Evolutionary conservation across 345 rosid genomes (phyloP), one percentile per base, ranked within the genome.

Genomic region (Nephelium lappaceum): DNA sequence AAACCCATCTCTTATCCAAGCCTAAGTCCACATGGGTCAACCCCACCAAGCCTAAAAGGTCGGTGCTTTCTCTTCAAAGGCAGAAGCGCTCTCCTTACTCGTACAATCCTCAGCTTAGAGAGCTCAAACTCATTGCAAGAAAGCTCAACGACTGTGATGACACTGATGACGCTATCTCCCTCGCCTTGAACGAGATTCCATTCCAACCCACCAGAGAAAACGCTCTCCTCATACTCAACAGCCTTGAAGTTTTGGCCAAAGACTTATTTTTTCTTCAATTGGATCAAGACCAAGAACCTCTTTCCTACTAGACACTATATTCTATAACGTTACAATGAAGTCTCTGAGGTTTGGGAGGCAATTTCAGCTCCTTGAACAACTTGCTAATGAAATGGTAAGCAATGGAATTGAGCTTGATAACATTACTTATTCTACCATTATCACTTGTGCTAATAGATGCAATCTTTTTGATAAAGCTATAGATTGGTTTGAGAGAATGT

Each of bases 401-500:
- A 87, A 87, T 85, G 92, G 79, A 62, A 81, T 93, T 81, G 87
- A 85, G 85, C 98, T 92, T 84, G 96, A 95, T 84, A 95, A 93
- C 84, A 90, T 95, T 71, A 93, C 99, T 15, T 95, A 95, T 83
- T 95, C 99, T 0, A 95, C 99, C 16, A 95, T 95, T 70, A 95
- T 93, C 63, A 86, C 95, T 74, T 87, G 97, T 81, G 99, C 99
- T 7, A 95, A 90, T 69, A 89, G 91, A 79, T 91, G 97, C 73
- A 84, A 81, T 61, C 86, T 75, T 62, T 93, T 90, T 78, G 83
- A 93, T 71, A 90, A 93, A 80, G 98, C 98, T 25, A 87, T 96
- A 65, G 93, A 93, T 58, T 93, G 98, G 99, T 93, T 93, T 82
- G 97, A 92, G 88, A 86, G 92, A 71, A 92, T 94, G 97, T 94